Conservation (phyloP, 1,139 yeast genomes). For the Geotrichum macrosporum region DNA sequence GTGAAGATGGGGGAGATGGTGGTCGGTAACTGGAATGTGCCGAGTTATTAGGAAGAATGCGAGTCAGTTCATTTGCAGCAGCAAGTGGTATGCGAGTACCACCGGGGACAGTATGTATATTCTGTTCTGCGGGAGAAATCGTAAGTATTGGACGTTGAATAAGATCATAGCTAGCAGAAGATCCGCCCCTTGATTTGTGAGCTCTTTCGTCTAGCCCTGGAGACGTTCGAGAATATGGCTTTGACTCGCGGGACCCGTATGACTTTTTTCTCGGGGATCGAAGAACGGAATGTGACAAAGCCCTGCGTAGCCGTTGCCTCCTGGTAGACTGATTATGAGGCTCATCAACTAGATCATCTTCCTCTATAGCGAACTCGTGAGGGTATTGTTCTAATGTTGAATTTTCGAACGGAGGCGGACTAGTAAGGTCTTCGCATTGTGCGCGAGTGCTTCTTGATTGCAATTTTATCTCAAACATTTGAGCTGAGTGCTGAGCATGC, state of each 20-base stretch:
- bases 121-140: slow-evolving; percentile 12
- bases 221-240: slow-evolving; percentile 5
- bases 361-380: neutral
- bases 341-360: neutral
- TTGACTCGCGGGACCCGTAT: slow-evolving; percentile 1
- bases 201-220: neutral
- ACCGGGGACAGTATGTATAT: slow-evolving; percentile 3
- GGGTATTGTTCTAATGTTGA: too few species aligned
- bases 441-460: neutral
- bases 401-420: too few species aligned
- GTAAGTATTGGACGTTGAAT: slow-evolving; percentile 9
- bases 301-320: neutral
- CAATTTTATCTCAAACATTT: neutral
- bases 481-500: slow-evolving; percentile 7
- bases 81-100: neutral
- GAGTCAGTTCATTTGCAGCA: neutral
- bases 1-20: slow-evolving; percentile 9
- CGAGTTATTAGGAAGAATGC: neutral
- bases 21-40: slow-evolving; percentile 4
- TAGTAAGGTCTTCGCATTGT: neutral
- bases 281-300: neutral
- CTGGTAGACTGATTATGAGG: neutral
- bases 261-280: slow-evolving; percentile 11
- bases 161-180: neutral
- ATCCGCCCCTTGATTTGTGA: slow-evolving; percentile 1